Evolutionary conservation across 2,329 filamentous ascomycete genomes (phyloP).

Genomic region (Venturia aucupariae): DNA sequence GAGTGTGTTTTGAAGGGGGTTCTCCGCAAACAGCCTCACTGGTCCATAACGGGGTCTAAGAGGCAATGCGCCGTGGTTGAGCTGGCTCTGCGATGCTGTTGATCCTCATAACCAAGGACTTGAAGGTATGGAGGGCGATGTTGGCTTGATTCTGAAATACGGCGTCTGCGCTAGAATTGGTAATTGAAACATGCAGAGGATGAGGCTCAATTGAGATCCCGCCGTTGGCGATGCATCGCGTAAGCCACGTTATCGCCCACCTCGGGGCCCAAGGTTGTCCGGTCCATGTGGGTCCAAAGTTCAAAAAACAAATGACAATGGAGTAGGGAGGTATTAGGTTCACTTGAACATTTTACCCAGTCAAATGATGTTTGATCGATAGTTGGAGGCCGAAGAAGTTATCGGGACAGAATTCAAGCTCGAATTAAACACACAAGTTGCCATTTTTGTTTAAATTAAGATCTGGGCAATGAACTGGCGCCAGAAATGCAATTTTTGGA

Average conservation of each 20-base stretch:
- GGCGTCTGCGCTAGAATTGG: neutral
- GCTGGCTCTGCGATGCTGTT: neutral
- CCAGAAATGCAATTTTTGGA: no score
- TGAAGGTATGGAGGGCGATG: neutral
- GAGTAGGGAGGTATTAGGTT: no score
- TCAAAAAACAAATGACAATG: neutral
- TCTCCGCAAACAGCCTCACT: neutral
- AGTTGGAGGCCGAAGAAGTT: no score
- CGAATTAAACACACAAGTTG: no score
- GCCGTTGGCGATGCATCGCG: neutral
- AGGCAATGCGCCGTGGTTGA: neutral
- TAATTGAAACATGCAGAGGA: neutral
- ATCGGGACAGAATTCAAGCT: no score
- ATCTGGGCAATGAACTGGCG: no score
- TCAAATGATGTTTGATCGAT: no score
- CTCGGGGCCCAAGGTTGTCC: neutral
- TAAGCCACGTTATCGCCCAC: slow-evolving; percentile 3
- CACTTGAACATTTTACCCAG: no score
- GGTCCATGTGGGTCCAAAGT: neutral
- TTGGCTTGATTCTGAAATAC: neutral
- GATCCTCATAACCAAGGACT: neutral
- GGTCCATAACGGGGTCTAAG: neutral
- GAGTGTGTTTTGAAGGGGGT: neutral
- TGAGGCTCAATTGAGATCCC: neutral
- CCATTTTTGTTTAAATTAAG: no score